Evolutionary conservation across 768 basidiomycete species (phyloP).

Genomic region (Cubamyces sp.): DNA sequence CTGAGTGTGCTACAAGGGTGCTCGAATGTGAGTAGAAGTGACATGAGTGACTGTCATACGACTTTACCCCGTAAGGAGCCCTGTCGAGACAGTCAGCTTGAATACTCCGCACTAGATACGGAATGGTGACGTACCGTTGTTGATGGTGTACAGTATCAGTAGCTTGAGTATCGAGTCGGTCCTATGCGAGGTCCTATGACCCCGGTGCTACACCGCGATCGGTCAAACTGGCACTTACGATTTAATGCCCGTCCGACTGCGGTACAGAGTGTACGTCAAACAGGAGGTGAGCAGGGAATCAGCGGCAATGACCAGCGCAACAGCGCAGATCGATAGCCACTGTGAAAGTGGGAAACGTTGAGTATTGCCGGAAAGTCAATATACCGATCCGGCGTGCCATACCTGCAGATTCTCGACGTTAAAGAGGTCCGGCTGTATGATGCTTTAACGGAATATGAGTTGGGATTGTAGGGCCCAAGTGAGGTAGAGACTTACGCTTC

Average conservation of each 20-base stretch:
- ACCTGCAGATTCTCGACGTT: background rate
- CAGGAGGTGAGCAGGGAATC: background rate
- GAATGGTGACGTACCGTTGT: background rate
- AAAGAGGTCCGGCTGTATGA: conserved; percentile 1
- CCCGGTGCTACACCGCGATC: no score
- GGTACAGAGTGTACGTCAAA: background rate
- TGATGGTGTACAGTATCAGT: conserved; percentile 1
- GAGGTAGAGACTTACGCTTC: conserved; percentile 1
- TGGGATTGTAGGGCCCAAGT: no score
- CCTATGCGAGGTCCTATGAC: background rate
- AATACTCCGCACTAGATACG: no score
- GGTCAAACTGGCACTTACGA: background rate
- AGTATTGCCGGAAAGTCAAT: no score
- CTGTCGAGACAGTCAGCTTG: background rate
- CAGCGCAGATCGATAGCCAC: conserved; percentile 4
- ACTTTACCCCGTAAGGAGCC: background rate
- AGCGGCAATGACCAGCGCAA: conserved; percentile 1
- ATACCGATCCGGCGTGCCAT: background rate
- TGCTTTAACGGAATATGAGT: background rate
- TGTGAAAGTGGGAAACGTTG: background rate
- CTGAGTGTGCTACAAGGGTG: background rate
- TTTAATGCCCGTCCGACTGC: background rate
- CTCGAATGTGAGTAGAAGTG: no score
- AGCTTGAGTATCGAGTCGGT: background rate
- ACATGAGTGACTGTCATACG: no score